Conservation (phyloP, 345 rosid species). For the Acer negundo region DNA sequence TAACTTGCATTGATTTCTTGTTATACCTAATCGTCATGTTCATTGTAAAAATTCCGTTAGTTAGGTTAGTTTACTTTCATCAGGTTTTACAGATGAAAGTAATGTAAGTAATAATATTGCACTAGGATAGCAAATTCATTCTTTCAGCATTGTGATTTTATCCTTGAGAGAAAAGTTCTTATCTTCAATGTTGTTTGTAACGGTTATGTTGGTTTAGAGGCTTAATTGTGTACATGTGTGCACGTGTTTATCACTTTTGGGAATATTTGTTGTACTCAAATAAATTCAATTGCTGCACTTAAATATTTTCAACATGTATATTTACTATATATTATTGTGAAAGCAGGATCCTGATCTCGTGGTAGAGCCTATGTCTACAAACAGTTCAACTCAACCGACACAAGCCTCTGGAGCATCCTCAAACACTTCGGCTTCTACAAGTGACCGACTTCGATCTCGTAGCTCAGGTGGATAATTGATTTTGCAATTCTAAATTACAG, state of each 20-base stretch:
- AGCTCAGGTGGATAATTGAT: conserved; percentile 45
- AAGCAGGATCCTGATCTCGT: conserved; percentile 83
- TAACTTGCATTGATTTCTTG: neutral
- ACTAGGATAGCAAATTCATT: neutral
- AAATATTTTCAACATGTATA: neutral
- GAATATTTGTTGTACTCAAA: neutral
- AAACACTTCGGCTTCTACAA: conserved; percentile 43
- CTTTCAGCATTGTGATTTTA: neutral
- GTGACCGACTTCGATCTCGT: conserved; percentile 54
- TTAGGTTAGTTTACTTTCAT: neutral
- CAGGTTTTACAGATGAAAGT: neutral
- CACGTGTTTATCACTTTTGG: neutral
- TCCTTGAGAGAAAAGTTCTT: neutral
- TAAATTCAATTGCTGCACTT: too few species aligned
- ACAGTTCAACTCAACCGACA: conserved; percentile 61
- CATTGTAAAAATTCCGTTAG: neutral
- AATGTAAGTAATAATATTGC: neutral
- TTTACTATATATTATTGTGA: conserved; percentile 8
- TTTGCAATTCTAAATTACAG: neutral
- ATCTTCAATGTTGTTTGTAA: neutral
- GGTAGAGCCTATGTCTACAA: conserved; percentile 79
- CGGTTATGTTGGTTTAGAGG: neutral
- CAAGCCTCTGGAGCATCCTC: conserved; percentile 62
- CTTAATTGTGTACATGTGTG: neutral
- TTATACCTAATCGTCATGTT: neutral